phyloP scores from a whole-genome alignment of 164 flowering plant genomes.

The Pachysandra terminalis region DNA sequence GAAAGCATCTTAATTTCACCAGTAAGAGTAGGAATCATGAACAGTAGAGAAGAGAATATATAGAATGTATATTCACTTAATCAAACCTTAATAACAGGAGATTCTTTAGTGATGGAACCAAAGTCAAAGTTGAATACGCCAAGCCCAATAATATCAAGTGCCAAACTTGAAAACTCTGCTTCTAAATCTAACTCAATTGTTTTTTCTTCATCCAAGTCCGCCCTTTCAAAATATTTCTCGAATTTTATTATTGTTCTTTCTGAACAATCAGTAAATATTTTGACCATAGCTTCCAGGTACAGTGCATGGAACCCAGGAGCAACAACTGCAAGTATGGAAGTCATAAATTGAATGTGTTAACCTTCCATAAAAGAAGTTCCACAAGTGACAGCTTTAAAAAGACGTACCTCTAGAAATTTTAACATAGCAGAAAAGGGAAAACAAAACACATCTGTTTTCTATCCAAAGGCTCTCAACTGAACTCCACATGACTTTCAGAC shows the following conservation, averaged over 20 bases:
- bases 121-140: conserved; percentile 94
- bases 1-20: too few relatives aligned
- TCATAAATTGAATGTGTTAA: conserved; percentile 1
- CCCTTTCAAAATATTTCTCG: conserved; percentile 53
- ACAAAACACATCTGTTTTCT: not conserved
- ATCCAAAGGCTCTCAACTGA: too few relatives aligned
- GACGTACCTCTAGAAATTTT: not conserved
- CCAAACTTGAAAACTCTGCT: conserved; percentile 94
- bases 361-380: not conserved
- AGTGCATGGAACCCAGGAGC: conserved; percentile 89
- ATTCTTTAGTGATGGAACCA: conserved; percentile 93
- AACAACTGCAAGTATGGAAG: conserved; percentile 56
- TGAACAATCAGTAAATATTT: conserved; percentile 64
- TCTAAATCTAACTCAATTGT: conserved; percentile 86
- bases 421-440: not conserved
- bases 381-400: not conserved
- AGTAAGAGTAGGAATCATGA: not conserved
- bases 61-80: not conserved
- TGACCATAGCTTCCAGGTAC: conserved; percentile 91
- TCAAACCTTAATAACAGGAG: conserved; percentile 89
- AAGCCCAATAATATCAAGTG: conserved; percentile 94
- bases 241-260: conserved; percentile 62
- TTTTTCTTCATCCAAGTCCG: conserved; percentile 19
- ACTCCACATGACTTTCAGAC: too few relatives aligned
- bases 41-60: not conserved